Base-by-base conservation (phyloP, 257 asterid genomes). In the Coffea canephora region DNA sequence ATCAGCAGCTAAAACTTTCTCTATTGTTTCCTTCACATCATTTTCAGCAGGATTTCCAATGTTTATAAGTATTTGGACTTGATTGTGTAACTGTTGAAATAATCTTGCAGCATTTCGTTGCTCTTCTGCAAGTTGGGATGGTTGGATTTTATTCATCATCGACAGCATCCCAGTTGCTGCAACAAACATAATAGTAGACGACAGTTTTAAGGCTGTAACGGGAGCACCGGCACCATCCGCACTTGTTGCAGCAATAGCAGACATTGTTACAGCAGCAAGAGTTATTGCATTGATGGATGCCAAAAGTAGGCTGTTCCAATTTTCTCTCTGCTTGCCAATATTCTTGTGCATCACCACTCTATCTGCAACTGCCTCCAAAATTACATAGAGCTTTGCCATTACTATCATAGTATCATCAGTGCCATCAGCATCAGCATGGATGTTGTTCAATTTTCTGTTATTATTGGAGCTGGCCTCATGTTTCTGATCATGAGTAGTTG, bases 101-200 rank as follows among this genome's bases (percentile, higher is more conserved):
- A 91, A 82, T 82, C 97, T 89, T 1, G 77, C 62, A 0, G 95
- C 97, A 67, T 90, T 94, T 48, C 96, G 55, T 41, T 94, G 98
- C 64, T 94, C 98, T 71, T 94, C 97, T 0, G 90, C 95, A 0
- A 92, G 90, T 78, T 94, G 98, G 45, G 95, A 91, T 1, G 96
- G 95, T 76, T 94, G 98, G 64, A 89, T 87, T 36, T 89, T 81
- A 64, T 85, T 87, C 61, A 83, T 78, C 11, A 87, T 67, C 2
- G 59, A 8, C n/a, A 87, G 25, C 82, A 87, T 73, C 52, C 84
- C 90, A 19, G 87, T 83, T 1, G 87, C 88, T 5, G 84, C 83
- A 49, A 87, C 31, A 74, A 85, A 87, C 82, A 87, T 21, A 0
- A 81, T 1, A 43, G 87, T 81, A 7, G 90, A 85, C 2, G 85